Base-by-base conservation (phyloP, 2,329 filamentous ascomycete species). In the Pseudogymnoascus destructans region DNA sequence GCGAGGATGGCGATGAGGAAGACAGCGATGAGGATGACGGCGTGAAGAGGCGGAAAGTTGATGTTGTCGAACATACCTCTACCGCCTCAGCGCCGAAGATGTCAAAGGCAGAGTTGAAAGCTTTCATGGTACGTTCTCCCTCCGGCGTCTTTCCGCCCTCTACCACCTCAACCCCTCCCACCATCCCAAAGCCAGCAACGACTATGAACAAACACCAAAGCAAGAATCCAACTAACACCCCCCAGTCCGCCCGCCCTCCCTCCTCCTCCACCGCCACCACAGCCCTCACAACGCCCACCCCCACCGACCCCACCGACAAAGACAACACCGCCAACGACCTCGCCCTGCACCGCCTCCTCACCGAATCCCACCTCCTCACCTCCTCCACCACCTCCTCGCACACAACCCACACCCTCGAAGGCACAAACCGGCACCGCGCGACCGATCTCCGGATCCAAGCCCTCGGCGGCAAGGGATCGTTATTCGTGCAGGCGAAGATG, bases 321-420 rank as follows among this genome's bases (percentile, higher is more conserved):
- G 77, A 77, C 62, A 86, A 95, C 61, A 78, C 97, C 15, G 90
- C 91, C 70, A 91, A 96, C 71, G 93, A 97, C 70, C 82, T 95
- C 58, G 91, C 89, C 36, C 82, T 98, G 11, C 92, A 96, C 70
- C 85, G 90, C 52, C 82, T 98, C 38, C 82, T 98, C 59, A 80
- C 85, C 64, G 93, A 98, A 76, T 96, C 91, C 0, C 90, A 95
- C 72, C 84, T 97, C 61, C 82, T 97, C 59, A 79, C 82, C 54
- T 74, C 79, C 0, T 75, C 78, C 11, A 74, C 79, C 46, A 76
- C 78, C 15, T 54, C 30, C n/a, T 15, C 23, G 2, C 46, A 54
- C 30, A 5, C 10, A 19, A 21, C 38, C 17, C 38, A 40, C 38
- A 66, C 64, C 8, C 52, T 68, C 7, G 63, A 57, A 2, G 91